Evolutionary conservation across 208 protist genomes (phyloP), one percentile per base, ranked within the genome.

Genomic region (Trypanosoma platydactyli): DNA sequence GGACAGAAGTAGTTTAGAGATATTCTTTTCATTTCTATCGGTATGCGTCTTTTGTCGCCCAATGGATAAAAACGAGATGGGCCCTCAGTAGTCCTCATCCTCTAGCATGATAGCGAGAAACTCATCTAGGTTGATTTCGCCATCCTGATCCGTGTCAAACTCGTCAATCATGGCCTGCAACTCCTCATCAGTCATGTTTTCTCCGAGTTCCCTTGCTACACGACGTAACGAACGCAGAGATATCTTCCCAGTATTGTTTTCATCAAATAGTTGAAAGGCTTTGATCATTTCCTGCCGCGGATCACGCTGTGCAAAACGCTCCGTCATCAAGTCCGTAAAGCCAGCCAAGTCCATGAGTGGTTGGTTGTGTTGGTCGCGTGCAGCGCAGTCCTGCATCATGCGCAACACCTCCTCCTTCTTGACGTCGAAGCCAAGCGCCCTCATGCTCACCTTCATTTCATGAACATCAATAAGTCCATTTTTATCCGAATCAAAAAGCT

Each of bases 381-480:
- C 77, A 22, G 86, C 83, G 65, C 80, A 95, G 65, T 91, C 84
- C 70, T 92, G 88, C 89, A 97, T 94, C 60, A 94, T 80, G 41
- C 82, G 83, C 57, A 83, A 68, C 52, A 95, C 84, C 80, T 97
- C 93, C 41, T 97, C 94, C 57, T 98, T 98, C 83, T 99, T 98
- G 9, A 91, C 97, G 65, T 99, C 98, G 80, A 99, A 99, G 30
- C 99, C 99, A 0, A 99, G 81, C 16, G 98, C 98, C 35, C 98
- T 91, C 97, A 99, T 99, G 40, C 98, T 98, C 35, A 99, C 98
- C 86, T 99, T 99, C 73, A 99, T 92, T 86, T 99, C 98, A 60
- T 99, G 98, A 18, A 88, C 93, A 64, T 99, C 99, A 64, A 99
- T 98, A 13, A 91, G 70, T 40, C 94, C 94, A 57, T 95, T 92